Evolutionary conservation across 2,329 filamentous ascomycete species (phyloP), one percentile per base, ranked within the genome.

Genomic region (Cladosporium sp.): DNA sequence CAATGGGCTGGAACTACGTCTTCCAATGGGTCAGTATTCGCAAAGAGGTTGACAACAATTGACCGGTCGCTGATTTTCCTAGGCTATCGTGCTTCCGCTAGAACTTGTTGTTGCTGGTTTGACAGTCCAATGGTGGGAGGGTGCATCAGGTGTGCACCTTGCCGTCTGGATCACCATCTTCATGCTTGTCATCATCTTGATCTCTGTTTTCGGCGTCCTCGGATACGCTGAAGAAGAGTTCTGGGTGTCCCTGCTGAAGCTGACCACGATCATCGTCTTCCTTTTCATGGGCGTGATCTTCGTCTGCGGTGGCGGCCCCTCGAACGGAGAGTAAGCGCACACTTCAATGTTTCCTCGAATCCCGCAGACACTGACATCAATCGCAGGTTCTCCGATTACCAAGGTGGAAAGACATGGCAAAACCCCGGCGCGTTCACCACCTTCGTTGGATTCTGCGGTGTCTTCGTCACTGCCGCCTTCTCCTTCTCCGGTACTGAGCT

Each of bases 171-270:
- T 96, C 22, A 81, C 87, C 42, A 74, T 96, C 40, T 96, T 96
- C 69, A 80, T 93, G 53, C 55, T 83, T 13, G 62, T 85, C 50
- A 91, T 95, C 60, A 77, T 95, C 44, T 61, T 71, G 22, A 95
- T 96, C 72, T 95, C 96, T 66, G 70, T 95, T 59, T 93, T 92
- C 63, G 89, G 90, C 49, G 86, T 96, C 58, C 56, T 87, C 86
- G 61, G 61, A 38, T 63, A 63, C 46, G 61, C 59, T 7, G 61
- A 63, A 49, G 61, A 62, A 52, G 61, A 63, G 22, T 63, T 63
- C 48, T 63, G 60, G 60, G 58, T 61, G 14, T 54, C 61, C 1
- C 44, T 61, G 11, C 44, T 66, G 52, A 66, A 66, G 54, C 55
- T 66, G 6, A 42, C 59, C 31, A 60, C 81, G 34, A 77, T 77